Evolutionary conservation across 1,284 basidiomycete genomes (phyloP).

Genomic region (Stygiomarasmius scandens): DNA sequence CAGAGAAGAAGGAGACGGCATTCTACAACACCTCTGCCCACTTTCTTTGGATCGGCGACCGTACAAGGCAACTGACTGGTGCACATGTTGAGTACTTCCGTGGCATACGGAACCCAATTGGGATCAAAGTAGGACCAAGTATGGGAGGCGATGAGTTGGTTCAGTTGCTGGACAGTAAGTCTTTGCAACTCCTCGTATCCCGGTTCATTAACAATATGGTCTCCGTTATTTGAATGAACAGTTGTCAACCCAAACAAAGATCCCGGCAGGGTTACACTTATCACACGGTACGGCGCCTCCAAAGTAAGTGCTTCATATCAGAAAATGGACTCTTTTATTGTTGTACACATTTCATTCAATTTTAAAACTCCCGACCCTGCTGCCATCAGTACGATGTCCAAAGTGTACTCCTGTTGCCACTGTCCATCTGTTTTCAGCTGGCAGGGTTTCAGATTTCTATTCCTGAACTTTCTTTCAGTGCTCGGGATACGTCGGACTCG

Average conservation of each 20-base stretch:
- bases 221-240: slow-evolving; percentile 33
- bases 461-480: too few species aligned
- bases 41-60: slow-evolving; percentile 97
- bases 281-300: slow-evolving; percentile 89
- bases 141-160: slow-evolving; percentile 86
- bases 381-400: too few species aligned
- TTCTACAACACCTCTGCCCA: slow-evolving; percentile 89
- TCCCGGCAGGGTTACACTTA: slow-evolving; percentile 84
- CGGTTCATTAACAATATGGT: too few species aligned
- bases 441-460: too few species aligned
- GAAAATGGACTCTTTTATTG: too few species aligned
- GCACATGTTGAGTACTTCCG: slow-evolving; percentile 97
- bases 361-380: too few species aligned
- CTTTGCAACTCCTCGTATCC: too few species aligned
- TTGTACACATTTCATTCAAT: not conserved
- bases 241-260: slow-evolving; percentile 89
- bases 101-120: slow-evolving; percentile 94
- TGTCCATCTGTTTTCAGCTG: too few species aligned
- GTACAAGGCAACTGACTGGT: slow-evolving; percentile 90
- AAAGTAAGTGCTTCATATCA: slow-evolving; percentile 60
- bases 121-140: slow-evolving; percentile 93
- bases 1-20: slow-evolving; percentile 29
- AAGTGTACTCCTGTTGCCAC: too few species aligned
- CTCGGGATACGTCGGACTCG: too few species aligned
- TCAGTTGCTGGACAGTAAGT: slow-evolving; percentile 74